These are phyloP conservation scores for Rhizopogon vesiculosus DNA, from an alignment of 768 basidiomycete species.

Conservation along the genomic window DNA sequence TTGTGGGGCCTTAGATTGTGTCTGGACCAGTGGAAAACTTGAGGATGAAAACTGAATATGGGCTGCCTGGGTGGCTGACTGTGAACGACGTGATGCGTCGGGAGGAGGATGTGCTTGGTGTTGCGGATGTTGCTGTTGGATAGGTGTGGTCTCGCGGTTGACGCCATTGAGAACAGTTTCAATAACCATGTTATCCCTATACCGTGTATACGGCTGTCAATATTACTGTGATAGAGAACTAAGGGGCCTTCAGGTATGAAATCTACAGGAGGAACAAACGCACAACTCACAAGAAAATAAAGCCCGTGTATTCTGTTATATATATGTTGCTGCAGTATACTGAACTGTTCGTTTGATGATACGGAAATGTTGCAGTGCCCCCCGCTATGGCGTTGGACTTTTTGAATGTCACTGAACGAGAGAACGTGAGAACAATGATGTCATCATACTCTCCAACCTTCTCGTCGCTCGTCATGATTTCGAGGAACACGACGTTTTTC, in stretches of 20 bases:
- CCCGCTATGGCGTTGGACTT: not conserved
- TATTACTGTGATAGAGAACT: not conserved
- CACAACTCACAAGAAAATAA: not conserved
- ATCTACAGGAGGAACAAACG: not conserved
- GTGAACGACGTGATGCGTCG: not conserved
- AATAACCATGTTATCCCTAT: not conserved
- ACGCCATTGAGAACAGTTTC: not conserved
- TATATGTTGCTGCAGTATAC: not conserved
- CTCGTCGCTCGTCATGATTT: not conserved
- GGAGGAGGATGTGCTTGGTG: not conserved
- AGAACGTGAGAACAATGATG: constrained; percentile 1
- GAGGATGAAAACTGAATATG: not conserved
- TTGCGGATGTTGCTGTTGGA: not conserved
- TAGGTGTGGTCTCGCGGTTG: not conserved
- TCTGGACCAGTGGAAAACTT: not conserved
- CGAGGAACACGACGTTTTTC: no score
- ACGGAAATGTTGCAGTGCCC: not conserved
- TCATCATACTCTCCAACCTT: not conserved
- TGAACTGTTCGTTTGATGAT: not conserved
- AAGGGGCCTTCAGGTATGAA: not conserved
- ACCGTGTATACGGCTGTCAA: not conserved
- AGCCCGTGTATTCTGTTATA: not conserved
- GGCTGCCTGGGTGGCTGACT: constrained; percentile 2
- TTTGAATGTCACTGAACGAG: not conserved
- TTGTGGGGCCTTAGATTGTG: not conserved